phyloP scores from a whole-genome alignment of 1,139 yeast genomes.

The Blastobotrys proliferans region DNA sequence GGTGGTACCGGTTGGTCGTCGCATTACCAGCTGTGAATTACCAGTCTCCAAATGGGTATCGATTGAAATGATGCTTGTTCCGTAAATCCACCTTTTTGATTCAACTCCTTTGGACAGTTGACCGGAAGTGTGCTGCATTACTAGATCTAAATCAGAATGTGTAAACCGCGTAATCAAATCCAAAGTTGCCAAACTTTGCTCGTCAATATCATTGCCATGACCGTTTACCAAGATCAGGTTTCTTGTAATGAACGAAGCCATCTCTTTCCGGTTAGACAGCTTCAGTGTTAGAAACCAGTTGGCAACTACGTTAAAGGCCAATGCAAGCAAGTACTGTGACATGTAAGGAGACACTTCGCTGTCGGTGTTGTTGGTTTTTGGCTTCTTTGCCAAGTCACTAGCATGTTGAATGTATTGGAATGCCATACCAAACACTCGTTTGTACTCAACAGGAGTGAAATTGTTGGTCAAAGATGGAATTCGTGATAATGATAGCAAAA shows the following conservation, averaged over 20 bases:
- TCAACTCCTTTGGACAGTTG: conserved; percentile 11
- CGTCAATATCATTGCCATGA: conserved; percentile 41
- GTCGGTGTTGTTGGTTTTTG: conserved; percentile 11
- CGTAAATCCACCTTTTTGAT: conserved; percentile 57
- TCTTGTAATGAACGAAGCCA: conserved; percentile 60
- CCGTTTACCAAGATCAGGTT: conserved; percentile 48
- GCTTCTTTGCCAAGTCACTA: conserved; percentile 42
- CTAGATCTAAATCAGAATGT: conserved; percentile 58
- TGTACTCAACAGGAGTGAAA: conserved; percentile 72
- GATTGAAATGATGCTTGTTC: conserved; percentile 54
- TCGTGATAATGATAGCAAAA: conserved; percentile 60
- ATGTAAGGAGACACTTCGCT: conserved; percentile 29
- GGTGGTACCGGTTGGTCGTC: conserved; percentile 67
- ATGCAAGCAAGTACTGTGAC: conserved; percentile 55
- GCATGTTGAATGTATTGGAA: conserved; percentile 75
- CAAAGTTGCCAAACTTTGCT: conserved; percentile 57
- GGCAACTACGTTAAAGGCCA: conserved; percentile 67
- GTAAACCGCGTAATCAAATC: conserved; percentile 70
- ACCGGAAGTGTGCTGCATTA: conserved; percentile 31
- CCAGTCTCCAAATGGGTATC: conserved; percentile 54
- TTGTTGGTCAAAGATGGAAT: conserved; percentile 66
- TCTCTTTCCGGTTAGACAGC: conserved; percentile 51
- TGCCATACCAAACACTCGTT: conserved; percentile 77
- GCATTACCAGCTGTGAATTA: conserved; percentile 46
- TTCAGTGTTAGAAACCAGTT: conserved; percentile 70